Evolutionary conservation across 2,329 filamentous ascomycete species (phyloP).

Genomic region (Thyridium curvatum): DNA sequence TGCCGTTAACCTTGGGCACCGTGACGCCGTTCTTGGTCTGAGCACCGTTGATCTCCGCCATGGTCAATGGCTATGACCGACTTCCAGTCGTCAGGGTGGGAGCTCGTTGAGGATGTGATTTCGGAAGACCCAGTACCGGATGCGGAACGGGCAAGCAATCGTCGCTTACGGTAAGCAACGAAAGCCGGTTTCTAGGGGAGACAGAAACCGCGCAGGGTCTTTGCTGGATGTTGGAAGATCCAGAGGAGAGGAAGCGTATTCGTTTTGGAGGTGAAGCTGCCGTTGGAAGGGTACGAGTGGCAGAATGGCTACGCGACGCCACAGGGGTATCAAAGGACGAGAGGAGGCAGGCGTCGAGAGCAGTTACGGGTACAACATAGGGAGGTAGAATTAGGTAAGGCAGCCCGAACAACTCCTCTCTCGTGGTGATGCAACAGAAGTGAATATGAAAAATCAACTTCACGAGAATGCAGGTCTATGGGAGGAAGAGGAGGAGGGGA

Average conservation of each 20-base stretch:
- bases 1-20: conserved; percentile 49
- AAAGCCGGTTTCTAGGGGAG: background rate
- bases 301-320: background rate
- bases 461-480: background rate
- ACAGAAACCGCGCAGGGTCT: conserved; percentile 1
- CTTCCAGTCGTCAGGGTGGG: conserved; percentile 1
- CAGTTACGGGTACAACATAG: background rate
- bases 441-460: background rate
- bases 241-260: background rate
- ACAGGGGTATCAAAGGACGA: conserved; percentile 7
- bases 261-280: background rate
- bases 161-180: background rate
- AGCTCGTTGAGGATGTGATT: background rate
- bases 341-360: background rate
- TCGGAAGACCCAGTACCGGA: background rate
- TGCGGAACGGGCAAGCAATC: background rate
- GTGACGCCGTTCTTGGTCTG: conserved; percentile 36
- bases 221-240: background rate
- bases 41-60: conserved; percentile 42
- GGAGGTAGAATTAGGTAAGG: background rate
- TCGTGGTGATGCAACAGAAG: background rate
- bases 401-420: background rate
- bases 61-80: conserved; percentile 20
- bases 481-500: background rate
- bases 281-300: background rate